Evolutionary conservation across 257 asterid species (phyloP).

Genomic region (Nicotiana noctiflora): DNA sequence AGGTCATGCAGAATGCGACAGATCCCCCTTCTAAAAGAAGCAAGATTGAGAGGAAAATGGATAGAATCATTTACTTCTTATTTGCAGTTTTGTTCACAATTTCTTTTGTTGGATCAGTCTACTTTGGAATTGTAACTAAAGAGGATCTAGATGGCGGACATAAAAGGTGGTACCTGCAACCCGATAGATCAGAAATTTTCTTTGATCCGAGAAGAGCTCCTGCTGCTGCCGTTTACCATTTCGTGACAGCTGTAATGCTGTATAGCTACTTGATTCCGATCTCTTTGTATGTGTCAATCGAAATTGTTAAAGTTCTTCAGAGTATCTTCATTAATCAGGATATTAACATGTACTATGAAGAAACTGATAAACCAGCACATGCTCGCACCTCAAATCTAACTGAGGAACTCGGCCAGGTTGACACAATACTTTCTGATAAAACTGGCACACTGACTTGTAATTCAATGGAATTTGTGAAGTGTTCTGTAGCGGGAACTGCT

Average conservation of each 20-base stretch:
- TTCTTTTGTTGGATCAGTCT: constrained; percentile 61
- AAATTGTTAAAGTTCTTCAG: constrained; percentile 86
- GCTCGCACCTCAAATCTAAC: constrained; percentile 90
- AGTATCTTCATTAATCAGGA: constrained; percentile 76
- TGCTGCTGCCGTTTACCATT: constrained; percentile 63
- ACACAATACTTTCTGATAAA: constrained; percentile 86
- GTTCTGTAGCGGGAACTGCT: constrained; percentile 80
- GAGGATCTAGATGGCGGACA: constrained; percentile 51
- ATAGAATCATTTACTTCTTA: constrained; percentile 67
- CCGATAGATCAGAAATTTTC: constrained; percentile 41
- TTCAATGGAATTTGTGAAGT: constrained; percentile 92
- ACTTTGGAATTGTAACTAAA: constrained; percentile 61
- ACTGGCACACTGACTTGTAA: constrained; percentile 91
- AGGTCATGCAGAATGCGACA: constrained; percentile 86
- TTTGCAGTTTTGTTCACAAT: constrained; percentile 56
- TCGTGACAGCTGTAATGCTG: constrained; percentile 69
- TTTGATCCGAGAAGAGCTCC: constrained; percentile 71
- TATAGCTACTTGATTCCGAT: constrained; percentile 76
- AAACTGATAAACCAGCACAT: constrained; percentile 79
- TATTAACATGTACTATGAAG: constrained; percentile 76
- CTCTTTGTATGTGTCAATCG: constrained; percentile 80
- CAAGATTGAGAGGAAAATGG: constrained; percentile 84
- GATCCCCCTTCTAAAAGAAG: constrained; percentile 93
- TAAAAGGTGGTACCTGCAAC: constrained; percentile 68
- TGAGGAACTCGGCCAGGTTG: constrained; percentile 88